These are phyloP conservation scores for Limnomonas spitsbergensis DNA, from an alignment of 139 green algal species.

Conservation along the genomic window DNA sequence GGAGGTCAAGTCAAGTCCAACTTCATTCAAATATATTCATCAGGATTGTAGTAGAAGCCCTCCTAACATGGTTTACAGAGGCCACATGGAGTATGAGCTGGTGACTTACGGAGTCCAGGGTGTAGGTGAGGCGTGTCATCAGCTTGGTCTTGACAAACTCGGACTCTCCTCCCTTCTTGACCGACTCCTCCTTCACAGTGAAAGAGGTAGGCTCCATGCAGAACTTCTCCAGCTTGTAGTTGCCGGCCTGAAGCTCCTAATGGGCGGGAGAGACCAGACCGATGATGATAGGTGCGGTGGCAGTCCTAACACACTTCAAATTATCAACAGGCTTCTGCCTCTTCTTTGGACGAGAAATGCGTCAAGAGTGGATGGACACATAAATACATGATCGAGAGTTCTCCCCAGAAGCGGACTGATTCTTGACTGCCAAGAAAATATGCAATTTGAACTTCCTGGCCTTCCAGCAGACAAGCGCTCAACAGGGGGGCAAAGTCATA, in stretches of 20 bases:
- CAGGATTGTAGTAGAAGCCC: too few relatives aligned
- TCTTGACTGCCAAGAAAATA: too few relatives aligned
- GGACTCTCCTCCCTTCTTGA: slow-evolving; percentile 75
- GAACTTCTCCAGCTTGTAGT: slow-evolving; percentile 93
- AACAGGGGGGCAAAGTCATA: too few relatives aligned
- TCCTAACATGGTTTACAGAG: too few relatives aligned
- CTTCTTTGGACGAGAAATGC: not conserved
- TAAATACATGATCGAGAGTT: too few relatives aligned
- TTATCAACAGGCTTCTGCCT: not conserved
- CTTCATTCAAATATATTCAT: too few relatives aligned
- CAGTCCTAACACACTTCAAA: not conserved
- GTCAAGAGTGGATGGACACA: too few relatives aligned
- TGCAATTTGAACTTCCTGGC: too few relatives aligned
- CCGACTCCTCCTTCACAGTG: slow-evolving; percentile 77
- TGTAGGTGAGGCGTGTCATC: slow-evolving; percentile 99
- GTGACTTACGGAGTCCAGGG: slow-evolving; percentile 78
- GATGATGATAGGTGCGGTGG: not conserved
- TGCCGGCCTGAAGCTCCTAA: slow-evolving; percentile 78
- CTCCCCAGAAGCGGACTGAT: too few relatives aligned
- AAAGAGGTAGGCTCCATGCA: slow-evolving; percentile 98
- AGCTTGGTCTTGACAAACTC: slow-evolving; percentile 98
- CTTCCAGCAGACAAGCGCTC: too few relatives aligned
- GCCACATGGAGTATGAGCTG: too few relatives aligned
- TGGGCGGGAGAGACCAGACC: slow-evolving; percentile 4
- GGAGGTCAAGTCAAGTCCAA: too few relatives aligned